Percentiles rank a stretch among this genome's conserved stretches.
phyloP scores from a whole-genome alignment of 306 rosid species.

The Herpetospermum pedunculosum region DNA sequence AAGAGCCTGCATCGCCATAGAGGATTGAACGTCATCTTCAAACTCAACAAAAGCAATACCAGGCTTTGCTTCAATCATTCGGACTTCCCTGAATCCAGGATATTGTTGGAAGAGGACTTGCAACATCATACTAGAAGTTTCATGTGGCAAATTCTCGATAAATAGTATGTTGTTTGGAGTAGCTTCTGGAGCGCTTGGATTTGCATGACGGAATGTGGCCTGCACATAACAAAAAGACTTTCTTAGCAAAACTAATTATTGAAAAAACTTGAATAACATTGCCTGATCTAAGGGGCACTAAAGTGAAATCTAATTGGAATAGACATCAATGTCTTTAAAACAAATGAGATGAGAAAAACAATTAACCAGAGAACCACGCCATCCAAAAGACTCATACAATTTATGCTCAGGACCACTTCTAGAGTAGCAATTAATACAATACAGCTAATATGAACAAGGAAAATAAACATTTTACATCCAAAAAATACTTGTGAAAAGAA shows the following conservation, averaged over 20 bases:
- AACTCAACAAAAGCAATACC: constrained; percentile 94
- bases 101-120: constrained; percentile 89
- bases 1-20: constrained; percentile 93
- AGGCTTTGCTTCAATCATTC: constrained; percentile 93
- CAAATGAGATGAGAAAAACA: neutral
- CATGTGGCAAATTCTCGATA: constrained; percentile 89
- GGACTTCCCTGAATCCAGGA: constrained; percentile 97
- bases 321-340: neutral
- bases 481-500: neutral
- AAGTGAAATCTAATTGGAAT: neutral
- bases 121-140: constrained; percentile 78
- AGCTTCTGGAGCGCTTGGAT: constrained; percentile 53
- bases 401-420: neutral
- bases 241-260: neutral
- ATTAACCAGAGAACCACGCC: neutral
- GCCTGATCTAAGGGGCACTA: neutral
- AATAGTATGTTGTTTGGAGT: constrained; percentile 83
- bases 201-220: constrained; percentile 66
- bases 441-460: neutral
- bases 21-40: constrained; percentile 85
- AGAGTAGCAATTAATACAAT: neutral
- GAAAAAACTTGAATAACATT: neutral
- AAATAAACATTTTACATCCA: neutral
- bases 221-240: constrained; percentile 12
- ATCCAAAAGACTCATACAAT: neutral